Conservation (phyloP, 1,139 yeast genomes). For the Taiozyma sp. region DNA sequence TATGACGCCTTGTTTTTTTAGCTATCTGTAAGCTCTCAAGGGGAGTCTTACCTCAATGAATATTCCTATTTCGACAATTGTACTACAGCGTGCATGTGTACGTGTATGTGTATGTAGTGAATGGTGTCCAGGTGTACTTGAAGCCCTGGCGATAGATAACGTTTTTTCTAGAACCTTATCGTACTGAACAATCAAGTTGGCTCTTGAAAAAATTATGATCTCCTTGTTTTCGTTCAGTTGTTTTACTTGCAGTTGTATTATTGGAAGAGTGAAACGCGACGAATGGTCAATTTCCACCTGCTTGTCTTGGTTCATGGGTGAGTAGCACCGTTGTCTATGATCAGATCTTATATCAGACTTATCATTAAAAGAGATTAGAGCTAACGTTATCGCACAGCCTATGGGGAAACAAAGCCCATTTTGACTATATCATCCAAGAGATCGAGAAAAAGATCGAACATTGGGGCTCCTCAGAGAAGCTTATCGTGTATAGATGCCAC, state of each 20-base stretch:
- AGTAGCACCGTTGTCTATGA: slow-evolving; percentile 19
- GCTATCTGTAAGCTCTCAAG: neutral
- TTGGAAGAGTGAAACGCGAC: neutral
- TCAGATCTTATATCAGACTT: neutral
- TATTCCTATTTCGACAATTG: neutral
- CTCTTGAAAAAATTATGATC: neutral
- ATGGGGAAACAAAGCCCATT: slow-evolving; percentile 74
- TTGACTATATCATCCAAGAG: slow-evolving; percentile 45
- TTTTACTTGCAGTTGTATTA: neutral
- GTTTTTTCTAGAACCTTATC: neutral
- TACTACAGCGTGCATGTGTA: no score
- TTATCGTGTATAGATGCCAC: slow-evolving; percentile 52
- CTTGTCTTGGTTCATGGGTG: slow-evolving; percentile 74
- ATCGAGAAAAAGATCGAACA: slow-evolving; percentile 10
- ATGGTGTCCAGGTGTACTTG: neutral
- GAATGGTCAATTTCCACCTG: slow-evolving; percentile 39
- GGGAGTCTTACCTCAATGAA: neutral
- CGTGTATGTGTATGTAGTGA: neutral
- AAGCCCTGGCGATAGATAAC: neutral
- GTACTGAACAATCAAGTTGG: neutral
- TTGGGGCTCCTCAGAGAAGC: slow-evolving; percentile 15
- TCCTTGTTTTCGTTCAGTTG: neutral
- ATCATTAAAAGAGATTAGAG: neutral
- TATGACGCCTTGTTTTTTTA: neutral
- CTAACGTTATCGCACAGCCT: slow-evolving; percentile 31